These are phyloP conservation scores for Globisporangium cylindrosporum DNA, from an alignment of 352 stramenopile species.

Conservation along the genomic window DNA sequence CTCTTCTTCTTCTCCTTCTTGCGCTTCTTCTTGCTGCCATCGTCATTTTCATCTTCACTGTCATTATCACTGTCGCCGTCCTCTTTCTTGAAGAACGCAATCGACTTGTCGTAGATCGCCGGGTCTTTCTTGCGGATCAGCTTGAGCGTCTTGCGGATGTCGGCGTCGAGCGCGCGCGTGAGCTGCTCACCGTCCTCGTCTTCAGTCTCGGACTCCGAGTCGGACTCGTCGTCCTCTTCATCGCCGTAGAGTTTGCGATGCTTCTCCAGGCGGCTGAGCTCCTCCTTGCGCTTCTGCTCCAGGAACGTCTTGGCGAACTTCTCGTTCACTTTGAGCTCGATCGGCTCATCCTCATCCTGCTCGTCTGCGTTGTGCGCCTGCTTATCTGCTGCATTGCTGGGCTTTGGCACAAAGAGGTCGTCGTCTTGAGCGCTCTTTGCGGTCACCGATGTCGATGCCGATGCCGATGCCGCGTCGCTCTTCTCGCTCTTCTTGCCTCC, in stretches of 20 bases:
- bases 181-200: constrained; percentile 84
- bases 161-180: constrained; percentile 62
- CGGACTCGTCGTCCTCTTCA: constrained; percentile 44
- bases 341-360: constrained; percentile 17
- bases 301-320: constrained; percentile 75
- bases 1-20: constrained; percentile 28
- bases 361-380: constrained; percentile 12
- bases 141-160: constrained; percentile 84
- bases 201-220: constrained; percentile 79
- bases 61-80: constrained; percentile 25
- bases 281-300: constrained; percentile 78
- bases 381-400: constrained; percentile 11
- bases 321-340: constrained; percentile 72
- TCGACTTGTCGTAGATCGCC: constrained; percentile 90
- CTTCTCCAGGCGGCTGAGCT: constrained; percentile 56
- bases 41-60: constrained; percentile 23
- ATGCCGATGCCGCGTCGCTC: not conserved
- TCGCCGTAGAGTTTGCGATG: constrained; percentile 30
- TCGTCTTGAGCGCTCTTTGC: constrained; percentile 16
- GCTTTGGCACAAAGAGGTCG: constrained; percentile 38
- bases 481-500: constrained; percentile 19
- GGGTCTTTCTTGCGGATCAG: constrained; percentile 91
- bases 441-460: not conserved
- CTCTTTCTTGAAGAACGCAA: constrained; percentile 85
- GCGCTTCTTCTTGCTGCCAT: constrained; percentile 15